phyloP scores from a whole-genome alignment of 345 rosid species.

The Rhizophora mangle region DNA sequence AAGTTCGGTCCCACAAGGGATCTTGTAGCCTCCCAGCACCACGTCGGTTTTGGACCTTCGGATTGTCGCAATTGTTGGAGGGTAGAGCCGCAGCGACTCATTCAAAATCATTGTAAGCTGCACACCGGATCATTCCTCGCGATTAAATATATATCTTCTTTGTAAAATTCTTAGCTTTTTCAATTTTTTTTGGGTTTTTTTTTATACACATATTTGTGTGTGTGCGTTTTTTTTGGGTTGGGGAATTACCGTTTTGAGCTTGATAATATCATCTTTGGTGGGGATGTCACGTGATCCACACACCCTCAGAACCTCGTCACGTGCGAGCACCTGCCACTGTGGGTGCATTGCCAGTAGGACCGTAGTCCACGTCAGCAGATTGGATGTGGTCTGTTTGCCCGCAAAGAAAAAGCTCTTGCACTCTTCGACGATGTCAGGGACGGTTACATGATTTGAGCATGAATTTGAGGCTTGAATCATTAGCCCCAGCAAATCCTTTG shows the following conservation, averaged over 20 bases:
- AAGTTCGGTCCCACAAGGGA: slow-evolving; percentile 49
- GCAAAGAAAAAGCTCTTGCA: slow-evolving; percentile 67
- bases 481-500: slow-evolving; percentile 28
- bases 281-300: slow-evolving; percentile 52
- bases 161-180: no score
- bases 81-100: slow-evolving; percentile 62
- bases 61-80: slow-evolving; percentile 39
- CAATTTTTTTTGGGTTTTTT: no score
- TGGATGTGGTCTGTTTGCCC: slow-evolving; percentile 70
- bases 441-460: slow-evolving; percentile 35
- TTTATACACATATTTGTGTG: background rate
- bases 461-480: slow-evolving; percentile 33
- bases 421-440: slow-evolving; percentile 49
- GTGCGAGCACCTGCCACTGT: slow-evolving; percentile 63
- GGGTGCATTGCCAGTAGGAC: slow-evolving; percentile 50
- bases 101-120: slow-evolving; percentile 57
- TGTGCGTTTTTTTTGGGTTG: background rate
- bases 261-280: slow-evolving; percentile 38
- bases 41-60: slow-evolving; percentile 42
- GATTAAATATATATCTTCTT: background rate
- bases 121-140: background rate
- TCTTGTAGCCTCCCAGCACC: slow-evolving; percentile 45
- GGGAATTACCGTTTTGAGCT: slow-evolving; percentile 31
- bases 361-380: slow-evolving; percentile 62
- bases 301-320: slow-evolving; percentile 55